Evolutionary conservation across 257 asterid species (phyloP).

Genomic region (Leonotis leonurus): DNA sequence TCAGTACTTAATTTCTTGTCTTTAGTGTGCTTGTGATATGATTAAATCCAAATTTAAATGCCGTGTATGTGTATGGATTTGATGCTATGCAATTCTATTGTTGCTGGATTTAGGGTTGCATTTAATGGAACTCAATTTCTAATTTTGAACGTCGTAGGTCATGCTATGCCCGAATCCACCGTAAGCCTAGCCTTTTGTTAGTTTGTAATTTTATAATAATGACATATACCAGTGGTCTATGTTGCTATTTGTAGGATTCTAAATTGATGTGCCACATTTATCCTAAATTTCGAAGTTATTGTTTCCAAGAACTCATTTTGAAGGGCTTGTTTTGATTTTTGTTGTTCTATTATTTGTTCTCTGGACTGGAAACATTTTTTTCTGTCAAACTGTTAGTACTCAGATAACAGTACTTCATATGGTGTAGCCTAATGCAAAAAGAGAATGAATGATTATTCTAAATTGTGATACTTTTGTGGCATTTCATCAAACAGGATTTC

Average conservation of each 20-base stretch:
- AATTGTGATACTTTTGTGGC: neutral
- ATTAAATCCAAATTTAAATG: neutral
- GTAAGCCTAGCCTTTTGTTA: neutral
- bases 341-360: neutral
- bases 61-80: neutral
- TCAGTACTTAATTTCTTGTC: neutral
- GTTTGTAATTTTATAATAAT: neutral
- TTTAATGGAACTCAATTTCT: neutral
- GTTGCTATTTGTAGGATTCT: neutral
- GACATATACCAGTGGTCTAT: neutral
- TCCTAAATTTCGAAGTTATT: neutral
- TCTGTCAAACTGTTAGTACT: neutral
- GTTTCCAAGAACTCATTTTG: neutral
- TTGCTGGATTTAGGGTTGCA: neutral
- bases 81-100: neutral
- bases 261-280: neutral
- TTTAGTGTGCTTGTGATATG: neutral
- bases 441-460: neutral
- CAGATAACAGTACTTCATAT: neutral
- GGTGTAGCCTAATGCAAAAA: neutral
- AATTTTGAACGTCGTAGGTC: neutral
- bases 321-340: neutral
- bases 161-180: neutral
- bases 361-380: neutral
- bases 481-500: conserved; percentile 31